Evolutionary conservation across 2,329 filamentous ascomycete genomes (phyloP).

Genomic region (Ascochyta clinopodiicola): DNA sequence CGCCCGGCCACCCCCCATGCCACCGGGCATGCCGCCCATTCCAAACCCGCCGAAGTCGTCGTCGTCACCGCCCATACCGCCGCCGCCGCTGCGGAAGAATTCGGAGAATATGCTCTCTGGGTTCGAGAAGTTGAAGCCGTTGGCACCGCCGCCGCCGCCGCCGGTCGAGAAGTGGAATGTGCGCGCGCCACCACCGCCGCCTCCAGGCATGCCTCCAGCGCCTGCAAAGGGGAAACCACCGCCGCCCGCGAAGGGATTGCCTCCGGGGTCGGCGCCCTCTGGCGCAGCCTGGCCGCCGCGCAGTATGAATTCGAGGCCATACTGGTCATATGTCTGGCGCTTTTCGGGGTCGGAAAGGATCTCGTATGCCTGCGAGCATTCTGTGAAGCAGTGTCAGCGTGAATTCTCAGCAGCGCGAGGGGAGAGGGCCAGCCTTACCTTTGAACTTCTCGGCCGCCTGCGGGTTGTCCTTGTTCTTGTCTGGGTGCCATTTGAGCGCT

Average conservation of each 20-base stretch:
- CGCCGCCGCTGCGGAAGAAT: slow-evolving; percentile 71
- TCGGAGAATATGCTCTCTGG: slow-evolving; percentile 85
- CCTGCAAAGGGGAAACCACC: slow-evolving; percentile 62
- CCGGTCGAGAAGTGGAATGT: slow-evolving; percentile 71
- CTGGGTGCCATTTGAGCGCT: slow-evolving; percentile 90
- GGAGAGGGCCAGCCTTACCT: slow-evolving; percentile 50
- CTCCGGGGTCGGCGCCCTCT: slow-evolving; percentile 48
- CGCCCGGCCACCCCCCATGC: slow-evolving; percentile 38
- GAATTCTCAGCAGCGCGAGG: neutral
- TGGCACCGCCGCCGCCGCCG: slow-evolving; percentile 58
- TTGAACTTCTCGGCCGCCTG: slow-evolving; percentile 93
- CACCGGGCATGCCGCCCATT: slow-evolving; percentile 44
- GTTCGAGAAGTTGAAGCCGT: slow-evolving; percentile 82
- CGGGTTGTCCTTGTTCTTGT: slow-evolving; percentile 96
- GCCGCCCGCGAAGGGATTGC: slow-evolving; percentile 55
- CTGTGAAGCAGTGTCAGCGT: slow-evolving; percentile 51
- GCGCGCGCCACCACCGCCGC: slow-evolving; percentile 58
- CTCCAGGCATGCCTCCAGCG: slow-evolving; percentile 60
- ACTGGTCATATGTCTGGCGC: slow-evolving; percentile 93
- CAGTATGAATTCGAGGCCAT: slow-evolving; percentile 89
- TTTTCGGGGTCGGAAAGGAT: slow-evolving; percentile 97
- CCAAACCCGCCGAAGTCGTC: slow-evolving; percentile 56
- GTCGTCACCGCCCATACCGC: slow-evolving; percentile 61
- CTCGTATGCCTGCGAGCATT: slow-evolving; percentile 96
- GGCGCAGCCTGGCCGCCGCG: slow-evolving; percentile 76